A percentile compares a stretch with the other conserved stretches of the same genome.
These are phyloP conservation scores for Yamadazyma olivae DNA, from an alignment of 805 yeast species.

Conservation along the genomic window DNA sequence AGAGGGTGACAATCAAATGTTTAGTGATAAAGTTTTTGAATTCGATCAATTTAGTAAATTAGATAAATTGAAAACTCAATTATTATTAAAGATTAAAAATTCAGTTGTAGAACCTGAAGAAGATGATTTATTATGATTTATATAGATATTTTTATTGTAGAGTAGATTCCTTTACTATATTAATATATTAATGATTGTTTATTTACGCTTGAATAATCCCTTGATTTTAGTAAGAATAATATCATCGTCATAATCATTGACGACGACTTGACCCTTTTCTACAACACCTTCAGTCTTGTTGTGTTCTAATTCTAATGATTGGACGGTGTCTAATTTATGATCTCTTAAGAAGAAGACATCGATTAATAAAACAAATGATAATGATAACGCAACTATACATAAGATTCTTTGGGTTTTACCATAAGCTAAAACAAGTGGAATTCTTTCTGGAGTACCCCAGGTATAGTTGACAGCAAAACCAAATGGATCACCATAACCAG, in stretches of 20 bases:
- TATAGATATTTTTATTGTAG: neutral
- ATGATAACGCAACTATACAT: conserved; percentile 51
- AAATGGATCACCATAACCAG: conserved; percentile 44
- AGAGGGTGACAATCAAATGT: conserved; percentile 74
- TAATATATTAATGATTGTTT: conserved; percentile 1
- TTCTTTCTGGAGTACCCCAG: conserved; percentile 65
- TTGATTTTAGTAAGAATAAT: conserved; percentile 13
- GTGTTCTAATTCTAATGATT: conserved; percentile 20
- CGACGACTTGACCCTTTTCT: conserved; percentile 18
- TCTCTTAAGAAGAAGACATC: conserved; percentile 52
- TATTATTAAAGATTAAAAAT: conserved; percentile 79
- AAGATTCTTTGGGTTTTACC: conserved; percentile 57
- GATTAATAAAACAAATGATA: conserved; percentile 51
- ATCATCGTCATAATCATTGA: conserved; percentile 26
- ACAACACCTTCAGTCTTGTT: conserved; percentile 15
- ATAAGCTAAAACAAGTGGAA: conserved; percentile 55
- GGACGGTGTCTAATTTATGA: conserved; percentile 40
- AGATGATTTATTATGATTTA: conserved; percentile 6
- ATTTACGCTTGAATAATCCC: conserved; percentile 8
- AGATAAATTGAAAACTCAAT: conserved; percentile 86
- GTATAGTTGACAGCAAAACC: conserved; percentile 44
- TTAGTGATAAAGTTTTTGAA: conserved; percentile 72
- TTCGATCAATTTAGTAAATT: conserved; percentile 85
- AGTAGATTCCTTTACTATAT: neutral
- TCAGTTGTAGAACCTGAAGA: conserved; percentile 70